Percentiles rank a stretch among this genome's conserved stretches.
phyloP scores from a whole-genome alignment of 2,329 filamentous ascomycete species.

The Reticulascus tulasneorum region DNA sequence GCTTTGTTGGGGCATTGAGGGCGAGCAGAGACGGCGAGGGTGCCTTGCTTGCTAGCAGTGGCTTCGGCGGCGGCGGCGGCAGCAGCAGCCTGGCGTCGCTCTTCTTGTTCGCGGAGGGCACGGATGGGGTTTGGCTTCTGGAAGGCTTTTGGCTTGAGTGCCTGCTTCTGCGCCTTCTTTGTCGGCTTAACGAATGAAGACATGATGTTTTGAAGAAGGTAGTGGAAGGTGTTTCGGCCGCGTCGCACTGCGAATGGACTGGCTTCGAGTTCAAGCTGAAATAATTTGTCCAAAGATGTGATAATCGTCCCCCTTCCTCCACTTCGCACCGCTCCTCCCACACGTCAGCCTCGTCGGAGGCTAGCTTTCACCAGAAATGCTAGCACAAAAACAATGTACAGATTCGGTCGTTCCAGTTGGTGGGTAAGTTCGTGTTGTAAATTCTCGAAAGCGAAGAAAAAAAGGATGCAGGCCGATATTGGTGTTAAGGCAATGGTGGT shows the following conservation, averaged over 20 bases:
- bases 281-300: background rate
- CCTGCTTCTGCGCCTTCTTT: conserved; percentile 27
- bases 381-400: too few relatives aligned
- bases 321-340: too few relatives aligned
- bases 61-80: conserved; percentile 15
- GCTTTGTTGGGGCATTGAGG: conserved; percentile 55
- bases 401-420: too few relatives aligned
- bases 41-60: conserved; percentile 20
- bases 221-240: conserved; percentile 7
- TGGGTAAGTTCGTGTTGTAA: too few relatives aligned
- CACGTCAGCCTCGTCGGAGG: too few relatives aligned
- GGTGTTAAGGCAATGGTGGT: conserved; percentile 17
- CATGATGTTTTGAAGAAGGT: conserved; percentile 28
- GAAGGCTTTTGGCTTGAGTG: conserved; percentile 34
- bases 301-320: too few relatives aligned
- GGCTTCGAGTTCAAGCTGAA: conserved; percentile 1
- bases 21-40: conserved; percentile 29
- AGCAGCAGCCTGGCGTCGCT: conserved; percentile 27
- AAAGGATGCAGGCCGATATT: conserved; percentile 10
- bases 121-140: conserved; percentile 43
- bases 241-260: background rate
- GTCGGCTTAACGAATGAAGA: conserved; percentile 42
- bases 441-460: too few relatives aligned
- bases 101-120: conserved; percentile 49
- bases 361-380: too few relatives aligned